Percentiles rank a stretch among this genome's conserved stretches.
Evolutionary conservation across 306 rosid species (phyloP).

Genomic region (Pachyrhizus erosus): DNA sequence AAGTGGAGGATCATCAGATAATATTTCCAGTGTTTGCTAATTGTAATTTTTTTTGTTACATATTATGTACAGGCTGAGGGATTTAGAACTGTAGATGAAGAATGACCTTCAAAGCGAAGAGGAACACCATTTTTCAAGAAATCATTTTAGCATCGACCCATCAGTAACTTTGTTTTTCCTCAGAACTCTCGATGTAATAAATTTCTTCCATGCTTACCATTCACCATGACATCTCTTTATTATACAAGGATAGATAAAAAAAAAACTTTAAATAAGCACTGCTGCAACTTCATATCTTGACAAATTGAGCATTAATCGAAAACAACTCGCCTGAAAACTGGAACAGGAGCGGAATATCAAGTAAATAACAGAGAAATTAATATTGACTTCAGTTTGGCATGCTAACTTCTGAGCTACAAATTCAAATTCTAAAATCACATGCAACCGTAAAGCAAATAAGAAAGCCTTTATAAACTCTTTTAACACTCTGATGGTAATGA

Average conservation of each 20-base stretch:
- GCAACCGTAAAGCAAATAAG: not conserved
- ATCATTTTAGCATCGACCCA: constrained; percentile 28
- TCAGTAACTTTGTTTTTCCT: constrained; percentile 19
- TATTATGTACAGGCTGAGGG: constrained; percentile 54
- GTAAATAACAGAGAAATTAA: not conserved
- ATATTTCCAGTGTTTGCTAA: constrained; percentile 21
- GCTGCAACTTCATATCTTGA: constrained; percentile 3
- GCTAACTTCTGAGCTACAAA: not conserved
- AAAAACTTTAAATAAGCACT: constrained; percentile 2
- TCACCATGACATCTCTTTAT: constrained; percentile 24
- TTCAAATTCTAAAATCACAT: not conserved
- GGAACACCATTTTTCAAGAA: constrained; percentile 29
- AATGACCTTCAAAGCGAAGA: constrained; percentile 29
- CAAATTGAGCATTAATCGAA: not conserved
- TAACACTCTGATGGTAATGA: constrained; percentile 11
- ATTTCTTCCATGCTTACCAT: constrained; percentile 26
- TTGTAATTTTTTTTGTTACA: not conserved
- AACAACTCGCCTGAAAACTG: not conserved
- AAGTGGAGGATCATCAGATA: not conserved
- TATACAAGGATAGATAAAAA: not conserved
- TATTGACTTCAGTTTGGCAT: not conserved
- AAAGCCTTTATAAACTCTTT: constrained; percentile 21
- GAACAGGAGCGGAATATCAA: not conserved
- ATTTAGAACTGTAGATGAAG: constrained; percentile 49
- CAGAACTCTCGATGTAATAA: not conserved